A percentile compares a stretch with the other conserved stretches of the same genome.
Evolutionary conservation across 306 rosid species (phyloP).

Genomic region (Vicia villosa): DNA sequence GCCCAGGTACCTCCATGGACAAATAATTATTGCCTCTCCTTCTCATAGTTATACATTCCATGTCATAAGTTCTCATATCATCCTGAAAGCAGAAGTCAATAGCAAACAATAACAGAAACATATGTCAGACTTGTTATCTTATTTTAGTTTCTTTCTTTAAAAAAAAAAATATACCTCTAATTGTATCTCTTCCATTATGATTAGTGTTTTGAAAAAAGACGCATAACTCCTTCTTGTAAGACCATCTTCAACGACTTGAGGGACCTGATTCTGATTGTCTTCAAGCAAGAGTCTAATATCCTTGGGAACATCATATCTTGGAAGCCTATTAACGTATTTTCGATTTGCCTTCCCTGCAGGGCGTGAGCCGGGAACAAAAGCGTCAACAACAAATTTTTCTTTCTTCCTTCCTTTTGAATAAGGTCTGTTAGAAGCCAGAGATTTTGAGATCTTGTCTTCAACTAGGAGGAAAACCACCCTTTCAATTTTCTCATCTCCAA

Average conservation of each 20-base stretch:
- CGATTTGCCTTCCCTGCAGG: slow-evolving; percentile 41
- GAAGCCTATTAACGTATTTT: slow-evolving; percentile 60
- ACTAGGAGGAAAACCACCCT: slow-evolving; percentile 76
- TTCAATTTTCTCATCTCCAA: slow-evolving; percentile 69
- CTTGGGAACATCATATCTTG: slow-evolving; percentile 62
- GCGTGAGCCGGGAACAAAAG: slow-evolving; percentile 49
- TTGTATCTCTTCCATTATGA: slow-evolving; percentile 89
- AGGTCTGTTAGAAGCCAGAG: slow-evolving; percentile 64
- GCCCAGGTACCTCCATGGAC: slow-evolving; percentile 87
- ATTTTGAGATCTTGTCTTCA: slow-evolving; percentile 78
- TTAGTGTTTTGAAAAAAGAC: slow-evolving; percentile 57
- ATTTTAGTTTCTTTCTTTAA: slow-evolving; percentile 2
- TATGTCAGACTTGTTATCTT: background rate
- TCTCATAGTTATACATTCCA: slow-evolving; percentile 66
- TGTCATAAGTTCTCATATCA: slow-evolving; percentile 76
- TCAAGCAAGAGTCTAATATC: slow-evolving; percentile 56
- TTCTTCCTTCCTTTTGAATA: slow-evolving; percentile 60
- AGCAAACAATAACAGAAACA: slow-evolving; percentile 34
- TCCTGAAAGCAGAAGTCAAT: slow-evolving; percentile 56
- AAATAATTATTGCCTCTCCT: slow-evolving; percentile 49
- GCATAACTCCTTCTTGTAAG: slow-evolving; percentile 53
- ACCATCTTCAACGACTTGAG: slow-evolving; percentile 60
- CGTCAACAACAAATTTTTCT: slow-evolving; percentile 51
- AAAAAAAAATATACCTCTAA: slow-evolving; percentile 60
- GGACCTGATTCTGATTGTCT: slow-evolving; percentile 54